Conservation (phyloP, 306 rosid species). For the Fagus sylvatica region DNA sequence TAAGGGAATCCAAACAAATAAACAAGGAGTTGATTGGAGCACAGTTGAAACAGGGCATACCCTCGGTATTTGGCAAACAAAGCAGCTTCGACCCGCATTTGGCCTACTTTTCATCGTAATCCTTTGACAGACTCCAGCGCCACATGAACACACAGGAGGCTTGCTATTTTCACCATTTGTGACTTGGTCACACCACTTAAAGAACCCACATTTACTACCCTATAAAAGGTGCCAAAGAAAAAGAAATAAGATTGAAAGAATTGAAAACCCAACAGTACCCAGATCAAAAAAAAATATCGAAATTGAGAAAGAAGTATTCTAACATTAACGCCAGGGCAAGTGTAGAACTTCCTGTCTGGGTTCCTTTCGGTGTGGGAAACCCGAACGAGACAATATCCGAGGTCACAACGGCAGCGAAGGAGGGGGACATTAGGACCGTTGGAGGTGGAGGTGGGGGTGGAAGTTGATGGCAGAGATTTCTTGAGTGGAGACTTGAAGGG, state of each 20-base stretch:
- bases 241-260: background rate
- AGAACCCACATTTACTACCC: constrained; percentile 5
- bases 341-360: constrained; percentile 9
- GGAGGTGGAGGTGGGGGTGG: background rate
- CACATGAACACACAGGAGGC: constrained; percentile 7
- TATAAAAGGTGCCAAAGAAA: background rate
- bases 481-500: constrained; percentile 7
- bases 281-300: background rate
- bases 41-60: constrained; percentile 17
- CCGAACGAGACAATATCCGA: constrained; percentile 27
- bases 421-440: background rate
- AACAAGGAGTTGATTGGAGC: too few species aligned
- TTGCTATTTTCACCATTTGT: background rate
- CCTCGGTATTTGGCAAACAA: constrained; percentile 44
- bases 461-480: background rate
- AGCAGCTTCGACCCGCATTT: constrained; percentile 10
- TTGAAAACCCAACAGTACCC: background rate
- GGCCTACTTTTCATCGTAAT: background rate
- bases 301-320: background rate
- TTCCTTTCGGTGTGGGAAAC: background rate
- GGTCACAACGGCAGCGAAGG: constrained; percentile 40
- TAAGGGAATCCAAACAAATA: too few species aligned
- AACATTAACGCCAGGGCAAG: background rate
- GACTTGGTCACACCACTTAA: constrained; percentile 18
- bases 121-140: constrained; percentile 21